Conservation (phyloP, 108 stramenopile species). For the Stephanodiscus triporus region DNA sequence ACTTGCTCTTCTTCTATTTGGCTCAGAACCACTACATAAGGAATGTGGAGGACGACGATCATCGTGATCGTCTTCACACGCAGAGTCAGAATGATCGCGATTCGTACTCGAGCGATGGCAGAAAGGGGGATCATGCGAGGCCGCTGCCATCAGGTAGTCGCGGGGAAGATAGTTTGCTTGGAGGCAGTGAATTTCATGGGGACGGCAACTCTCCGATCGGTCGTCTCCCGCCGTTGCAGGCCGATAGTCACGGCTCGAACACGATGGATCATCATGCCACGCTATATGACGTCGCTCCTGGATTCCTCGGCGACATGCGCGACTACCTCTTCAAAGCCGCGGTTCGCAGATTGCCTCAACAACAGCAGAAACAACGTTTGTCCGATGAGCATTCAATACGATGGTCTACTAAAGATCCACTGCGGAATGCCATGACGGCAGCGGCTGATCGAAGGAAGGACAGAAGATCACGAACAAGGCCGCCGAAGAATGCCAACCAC, state of each 20-base stretch:
- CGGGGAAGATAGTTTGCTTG: neutral
- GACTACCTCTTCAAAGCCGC: slow-evolving; percentile 9
- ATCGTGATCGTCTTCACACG: neutral
- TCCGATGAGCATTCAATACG: neutral
- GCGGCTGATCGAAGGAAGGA: neutral
- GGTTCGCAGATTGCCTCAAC: neutral
- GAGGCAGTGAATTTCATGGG: neutral
- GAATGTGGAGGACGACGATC: neutral
- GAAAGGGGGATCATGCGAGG: neutral
- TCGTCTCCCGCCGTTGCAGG: neutral
- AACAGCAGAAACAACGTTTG: neutral
- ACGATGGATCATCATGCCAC: neutral
- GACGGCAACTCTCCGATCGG: neutral
- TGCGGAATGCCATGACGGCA: neutral
- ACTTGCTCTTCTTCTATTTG: slow-evolving; percentile 15
- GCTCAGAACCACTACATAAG: slow-evolving; percentile 15
- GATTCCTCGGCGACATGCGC: slow-evolving; percentile 3
- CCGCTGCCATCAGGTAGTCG: neutral
- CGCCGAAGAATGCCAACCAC: neutral
- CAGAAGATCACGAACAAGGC: slow-evolving; percentile 10
- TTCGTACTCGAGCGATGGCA: neutral
- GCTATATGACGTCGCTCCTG: neutral
- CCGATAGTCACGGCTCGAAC: slow-evolving; percentile 2
- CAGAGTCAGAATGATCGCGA: neutral
- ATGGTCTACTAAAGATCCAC: slow-evolving; percentile 12